Evolutionary conservation across 2,329 filamentous ascomycete species (phyloP).

Genomic region (Aspergillus pseudoglaucus): DNA sequence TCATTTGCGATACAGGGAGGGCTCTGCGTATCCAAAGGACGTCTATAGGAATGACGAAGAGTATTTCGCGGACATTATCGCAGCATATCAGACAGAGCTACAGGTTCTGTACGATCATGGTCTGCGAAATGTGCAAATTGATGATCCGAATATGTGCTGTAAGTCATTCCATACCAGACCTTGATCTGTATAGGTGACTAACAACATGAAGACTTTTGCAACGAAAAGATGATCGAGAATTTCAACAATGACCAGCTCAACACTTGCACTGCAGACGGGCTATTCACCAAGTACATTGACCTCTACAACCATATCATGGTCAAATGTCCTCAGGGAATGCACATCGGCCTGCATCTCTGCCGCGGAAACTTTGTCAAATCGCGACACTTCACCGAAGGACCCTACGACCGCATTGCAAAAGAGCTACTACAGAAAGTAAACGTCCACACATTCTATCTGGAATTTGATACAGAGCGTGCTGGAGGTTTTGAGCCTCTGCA

Average conservation of each 20-base stretch:
- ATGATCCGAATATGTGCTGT: conserved; percentile 52
- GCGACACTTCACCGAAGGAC: conserved; percentile 48
- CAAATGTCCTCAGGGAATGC: conserved; percentile 58
- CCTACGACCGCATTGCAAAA: conserved; percentile 57
- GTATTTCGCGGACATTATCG: conserved; percentile 55
- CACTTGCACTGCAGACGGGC: conserved; percentile 61
- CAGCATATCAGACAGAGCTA: conserved; percentile 53
- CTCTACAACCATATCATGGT: conserved; percentile 64
- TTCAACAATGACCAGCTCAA: conserved; percentile 47
- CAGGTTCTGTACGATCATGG: conserved; percentile 52
- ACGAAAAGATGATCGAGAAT: background rate
- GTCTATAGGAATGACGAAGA: conserved; percentile 49
- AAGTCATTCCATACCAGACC: conserved; percentile 23
- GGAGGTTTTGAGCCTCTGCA: conserved; percentile 57
- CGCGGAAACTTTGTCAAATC: conserved; percentile 53
- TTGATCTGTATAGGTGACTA: background rate
- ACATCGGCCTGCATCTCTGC: conserved; percentile 68
- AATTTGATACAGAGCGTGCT: conserved; percentile 56
- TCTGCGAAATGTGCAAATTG: conserved; percentile 55
- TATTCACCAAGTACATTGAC: conserved; percentile 63
- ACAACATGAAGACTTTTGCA: background rate
- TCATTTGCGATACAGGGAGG: conserved; percentile 50
- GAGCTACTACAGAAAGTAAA: conserved; percentile 54
- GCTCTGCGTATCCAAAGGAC: conserved; percentile 45
- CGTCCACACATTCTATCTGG: conserved; percentile 58